Conservation (phyloP, 2,329 filamentous ascomycete species). For the Capronia coronata region DNA sequence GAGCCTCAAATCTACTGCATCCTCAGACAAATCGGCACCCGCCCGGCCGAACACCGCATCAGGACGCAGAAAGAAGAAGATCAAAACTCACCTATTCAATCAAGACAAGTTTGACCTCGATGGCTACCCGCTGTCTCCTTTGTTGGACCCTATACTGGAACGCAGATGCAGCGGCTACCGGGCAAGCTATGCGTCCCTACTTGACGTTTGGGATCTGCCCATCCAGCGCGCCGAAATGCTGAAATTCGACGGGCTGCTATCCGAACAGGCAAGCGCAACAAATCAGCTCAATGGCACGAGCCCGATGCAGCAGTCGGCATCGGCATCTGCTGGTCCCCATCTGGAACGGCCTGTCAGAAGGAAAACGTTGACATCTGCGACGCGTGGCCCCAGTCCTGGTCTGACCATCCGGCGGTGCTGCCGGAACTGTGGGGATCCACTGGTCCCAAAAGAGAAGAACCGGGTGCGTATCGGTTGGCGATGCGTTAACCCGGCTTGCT, state of each 20-base stretch:
- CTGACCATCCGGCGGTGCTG: constrained; percentile 42
- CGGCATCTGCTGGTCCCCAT: not conserved
- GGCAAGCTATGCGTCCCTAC: constrained; percentile 51
- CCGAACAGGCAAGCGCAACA: not conserved
- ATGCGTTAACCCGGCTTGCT: constrained; percentile 31
- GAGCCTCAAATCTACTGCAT: constrained; percentile 34
- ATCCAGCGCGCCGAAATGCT: constrained; percentile 52
- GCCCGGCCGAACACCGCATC: constrained; percentile 23
- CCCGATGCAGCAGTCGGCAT: too few species aligned
- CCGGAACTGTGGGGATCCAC: constrained; percentile 34
- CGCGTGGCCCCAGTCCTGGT: constrained; percentile 26
- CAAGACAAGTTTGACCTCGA: constrained; percentile 47
- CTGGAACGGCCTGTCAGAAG: constrained; percentile 1
- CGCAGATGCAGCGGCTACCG: constrained; percentile 49
- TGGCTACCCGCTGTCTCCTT: constrained; percentile 39
- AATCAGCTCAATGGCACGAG: too few species aligned
- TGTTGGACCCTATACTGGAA: constrained; percentile 47
- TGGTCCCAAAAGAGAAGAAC: constrained; percentile 27
- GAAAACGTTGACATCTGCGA: constrained; percentile 8
- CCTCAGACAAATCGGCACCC: constrained; percentile 29
- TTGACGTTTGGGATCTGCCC: constrained; percentile 53
- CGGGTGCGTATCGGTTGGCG: constrained; percentile 27
- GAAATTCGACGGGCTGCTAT: constrained; percentile 44
- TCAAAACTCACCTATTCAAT: constrained; percentile 52
- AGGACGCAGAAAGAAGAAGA: constrained; percentile 31